Conservation (phyloP, 768 basidiomycete genomes). For the Leccinum truebloodii region DNA sequence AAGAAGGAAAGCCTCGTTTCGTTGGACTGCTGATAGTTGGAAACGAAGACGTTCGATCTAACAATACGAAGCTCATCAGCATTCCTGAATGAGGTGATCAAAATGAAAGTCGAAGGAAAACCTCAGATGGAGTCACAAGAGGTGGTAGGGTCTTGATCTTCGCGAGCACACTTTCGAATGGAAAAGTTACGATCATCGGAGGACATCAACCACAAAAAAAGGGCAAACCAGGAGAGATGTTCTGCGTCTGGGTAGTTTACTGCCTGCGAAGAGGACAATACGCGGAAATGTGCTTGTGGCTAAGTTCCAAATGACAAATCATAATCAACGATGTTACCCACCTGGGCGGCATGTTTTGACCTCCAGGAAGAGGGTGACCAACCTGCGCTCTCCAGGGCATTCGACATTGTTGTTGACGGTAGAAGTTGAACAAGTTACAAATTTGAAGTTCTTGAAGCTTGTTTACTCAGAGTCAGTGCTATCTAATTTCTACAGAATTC, state of each 20-base stretch:
- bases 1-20: slow-evolving; percentile 87
- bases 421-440: neutral
- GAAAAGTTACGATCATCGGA: neutral
- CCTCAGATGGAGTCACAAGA: slow-evolving; percentile 91
- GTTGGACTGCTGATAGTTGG: slow-evolving; percentile 78
- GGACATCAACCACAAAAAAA: neutral
- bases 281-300: neutral
- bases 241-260: slow-evolving; percentile 70
- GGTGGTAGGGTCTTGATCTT: slow-evolving; percentile 84
- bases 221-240: slow-evolving; percentile 55
- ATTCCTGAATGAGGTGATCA: slow-evolving; percentile 25
- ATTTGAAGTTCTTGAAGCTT: neutral
- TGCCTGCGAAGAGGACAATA: slow-evolving; percentile 41
- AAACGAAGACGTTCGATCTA: slow-evolving; percentile 83
- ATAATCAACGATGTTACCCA: slow-evolving; percentile 27
- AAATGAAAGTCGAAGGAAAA: slow-evolving; percentile 38
- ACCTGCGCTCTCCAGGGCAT: slow-evolving; percentile 1
- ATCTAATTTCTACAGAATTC: no score
- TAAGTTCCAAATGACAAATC: neutral
- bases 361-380: slow-evolving; percentile 87
- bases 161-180: slow-evolving; percentile 58
- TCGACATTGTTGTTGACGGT: slow-evolving; percentile 8
- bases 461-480: no score
- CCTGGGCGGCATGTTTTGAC: slow-evolving; percentile 74
- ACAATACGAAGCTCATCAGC: slow-evolving; percentile 17